phyloP scores from a whole-genome alignment of 257 asterid species.

The Scutellaria minor region DNA sequence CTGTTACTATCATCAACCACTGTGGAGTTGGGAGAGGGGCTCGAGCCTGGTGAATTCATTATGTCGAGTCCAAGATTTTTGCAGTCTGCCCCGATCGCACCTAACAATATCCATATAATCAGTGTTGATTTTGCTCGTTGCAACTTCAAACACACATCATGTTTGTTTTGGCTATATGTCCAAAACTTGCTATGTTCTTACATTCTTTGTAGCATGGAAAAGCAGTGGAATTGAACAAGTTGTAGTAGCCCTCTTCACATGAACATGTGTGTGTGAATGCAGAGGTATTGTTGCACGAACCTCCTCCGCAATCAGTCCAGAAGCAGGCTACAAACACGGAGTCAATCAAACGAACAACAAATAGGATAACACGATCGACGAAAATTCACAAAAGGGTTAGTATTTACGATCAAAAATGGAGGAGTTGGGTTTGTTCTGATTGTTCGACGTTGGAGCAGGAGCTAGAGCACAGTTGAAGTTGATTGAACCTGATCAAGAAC shows the following conservation, averaged over 20 bases:
- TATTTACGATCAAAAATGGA: conserved; percentile 62
- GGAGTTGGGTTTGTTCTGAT: conserved; percentile 35
- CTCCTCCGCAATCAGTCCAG: conserved; percentile 89
- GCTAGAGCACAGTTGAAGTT: conserved; percentile 37
- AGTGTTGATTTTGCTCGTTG: conserved; percentile 1
- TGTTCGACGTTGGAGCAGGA: conserved; percentile 46
- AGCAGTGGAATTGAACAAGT: conserved; percentile 63
- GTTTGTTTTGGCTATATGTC: not conserved
- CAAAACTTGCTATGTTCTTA: conserved; percentile 35
- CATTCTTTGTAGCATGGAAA: conserved; percentile 79
- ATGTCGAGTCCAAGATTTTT: conserved; percentile 32
- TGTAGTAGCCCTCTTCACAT: conserved; percentile 67
- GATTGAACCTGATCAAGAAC: conserved; percentile 38
- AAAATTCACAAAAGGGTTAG: not conserved
- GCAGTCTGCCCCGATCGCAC: conserved; percentile 41
- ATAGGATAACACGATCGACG: not conserved
- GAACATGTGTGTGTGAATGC: conserved; percentile 53
- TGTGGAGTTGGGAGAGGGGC: conserved; percentile 26
- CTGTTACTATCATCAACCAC: conserved; percentile 17
- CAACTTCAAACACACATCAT: not conserved
- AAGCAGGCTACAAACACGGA: conserved; percentile 53
- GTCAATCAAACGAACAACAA: not conserved
- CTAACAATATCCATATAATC: conserved; percentile 24
- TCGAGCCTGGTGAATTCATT: conserved; percentile 29
- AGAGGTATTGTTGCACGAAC: conserved; percentile 68